Conservation (phyloP, 73 alveolate species). For the Symbiodinium natans region DNA sequence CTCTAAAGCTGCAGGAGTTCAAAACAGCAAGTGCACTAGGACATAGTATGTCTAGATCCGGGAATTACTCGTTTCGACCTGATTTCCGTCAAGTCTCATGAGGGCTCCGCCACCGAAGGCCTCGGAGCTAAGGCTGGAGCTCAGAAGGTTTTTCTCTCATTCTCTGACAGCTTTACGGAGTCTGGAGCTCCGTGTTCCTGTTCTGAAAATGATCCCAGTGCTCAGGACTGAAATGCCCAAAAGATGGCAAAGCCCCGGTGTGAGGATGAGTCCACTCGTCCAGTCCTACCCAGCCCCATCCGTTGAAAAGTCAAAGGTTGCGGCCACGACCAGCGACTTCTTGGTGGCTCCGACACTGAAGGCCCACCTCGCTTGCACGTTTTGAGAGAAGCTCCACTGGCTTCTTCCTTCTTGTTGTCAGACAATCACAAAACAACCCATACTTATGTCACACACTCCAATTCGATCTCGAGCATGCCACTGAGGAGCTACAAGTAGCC, state of each 20-base stretch:
- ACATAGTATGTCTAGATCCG: not conserved
- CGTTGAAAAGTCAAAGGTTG: not conserved
- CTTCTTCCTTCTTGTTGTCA: not conserved
- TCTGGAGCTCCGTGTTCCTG: no score
- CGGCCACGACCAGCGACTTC: conserved; percentile 60
- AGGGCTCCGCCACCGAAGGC: conserved; percentile 91
- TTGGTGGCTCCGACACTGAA: conserved; percentile 74
- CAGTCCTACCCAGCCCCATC: no score
- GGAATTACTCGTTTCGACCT: no score
- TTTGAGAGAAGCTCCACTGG: not conserved
- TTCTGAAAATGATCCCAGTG: no score
- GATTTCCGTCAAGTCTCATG: conserved; percentile 37
- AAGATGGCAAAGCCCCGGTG: no score
- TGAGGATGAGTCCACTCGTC: no score
- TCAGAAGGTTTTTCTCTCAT: no score
- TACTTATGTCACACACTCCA: no score
- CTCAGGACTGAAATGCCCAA: no score
- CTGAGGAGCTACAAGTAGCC: no score
- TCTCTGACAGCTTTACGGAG: no score
- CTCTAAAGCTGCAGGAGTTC: not conserved
- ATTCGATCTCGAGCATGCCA: no score
- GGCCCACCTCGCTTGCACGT: conserved; percentile 33
- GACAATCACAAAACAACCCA: not conserved
- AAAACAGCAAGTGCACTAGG: not conserved
- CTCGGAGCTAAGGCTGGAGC: conserved; percentile 12